These are phyloP conservation scores for Colletotrichum sansevieriae DNA, from an alignment of 2,329 filamentous ascomycete species.

Conservation along the genomic window DNA sequence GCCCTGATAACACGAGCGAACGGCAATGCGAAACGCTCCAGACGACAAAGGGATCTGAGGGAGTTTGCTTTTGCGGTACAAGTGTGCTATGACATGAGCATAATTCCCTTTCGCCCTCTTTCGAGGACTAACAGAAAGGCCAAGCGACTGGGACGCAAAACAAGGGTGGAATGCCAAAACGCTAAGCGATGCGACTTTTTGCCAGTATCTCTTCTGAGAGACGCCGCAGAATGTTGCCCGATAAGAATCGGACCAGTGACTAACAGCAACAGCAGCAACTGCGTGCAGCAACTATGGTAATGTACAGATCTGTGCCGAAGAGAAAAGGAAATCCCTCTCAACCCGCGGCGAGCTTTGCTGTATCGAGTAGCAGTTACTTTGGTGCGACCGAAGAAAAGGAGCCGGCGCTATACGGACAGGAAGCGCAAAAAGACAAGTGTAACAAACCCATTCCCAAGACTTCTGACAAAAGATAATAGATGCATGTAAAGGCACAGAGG, in stretches of 20 bases:
- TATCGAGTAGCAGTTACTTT: slow-evolving; percentile 52
- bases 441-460: slow-evolving; percentile 51
- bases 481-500: slow-evolving; percentile 39
- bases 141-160: slow-evolving; percentile 41
- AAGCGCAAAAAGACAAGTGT: slow-evolving; percentile 44
- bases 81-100: slow-evolving; percentile 29
- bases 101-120: slow-evolving; percentile 8
- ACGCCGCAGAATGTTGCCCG: slow-evolving; percentile 34
- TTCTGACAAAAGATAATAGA: slow-evolving; percentile 40
- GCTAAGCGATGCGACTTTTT: slow-evolving; percentile 44
- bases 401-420: slow-evolving; percentile 40
- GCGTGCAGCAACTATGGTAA: slow-evolving; percentile 62
- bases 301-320: slow-evolving; percentile 65
- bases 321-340: slow-evolving; percentile 52
- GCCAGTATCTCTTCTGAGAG: slow-evolving; percentile 42
- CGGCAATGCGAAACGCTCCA: slow-evolving; percentile 37
- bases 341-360: slow-evolving; percentile 53
- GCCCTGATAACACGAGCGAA: slow-evolving; percentile 31
- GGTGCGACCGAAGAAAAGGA: slow-evolving; percentile 51
- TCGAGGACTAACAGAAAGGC: slow-evolving; percentile 15
- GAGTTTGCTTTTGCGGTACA: slow-evolving; percentile 36
- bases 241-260: slow-evolving; percentile 39
- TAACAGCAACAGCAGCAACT: slow-evolving; percentile 55
- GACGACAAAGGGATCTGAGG: slow-evolving; percentile 30
- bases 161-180: slow-evolving; percentile 42